Evolutionary conservation across 805 yeast species (phyloP), one percentile per base, ranked within the genome.

Genomic region (Aciculoconidium aculeatum): DNA sequence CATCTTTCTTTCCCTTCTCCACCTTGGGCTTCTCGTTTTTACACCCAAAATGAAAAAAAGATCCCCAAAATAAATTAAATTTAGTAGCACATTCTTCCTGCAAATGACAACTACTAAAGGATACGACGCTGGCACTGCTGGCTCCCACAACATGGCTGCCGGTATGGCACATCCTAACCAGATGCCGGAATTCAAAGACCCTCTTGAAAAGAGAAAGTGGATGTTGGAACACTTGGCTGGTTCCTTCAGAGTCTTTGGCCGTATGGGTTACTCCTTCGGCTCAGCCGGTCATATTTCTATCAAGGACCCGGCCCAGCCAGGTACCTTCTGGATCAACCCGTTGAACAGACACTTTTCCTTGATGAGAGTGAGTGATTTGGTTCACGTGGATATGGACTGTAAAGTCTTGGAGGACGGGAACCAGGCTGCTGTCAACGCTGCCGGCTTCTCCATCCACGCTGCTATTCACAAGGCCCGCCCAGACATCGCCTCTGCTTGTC

Each of bases 291-390:
- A 85, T 51, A 84, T 85, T 34, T 80, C 92, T 6, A 70, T 85
- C 8, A 70, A 92, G 42, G 95, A 85, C 47, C 95, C 95, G 3
- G 75, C 81, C 24, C 75, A 79, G 39, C 80, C 80, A n/a, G 52
- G 65, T 25, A 81, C 90, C 3, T 85, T 85, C 53, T 85, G 95
- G 95, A 82, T 85, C 51, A 85, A 85, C 56, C 95, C 95, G 4
- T 61, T 85, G 39, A 90, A 81, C n/a, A 70, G 67, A 41, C 95
- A 85, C 54, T 85, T 81, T 39, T 59, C 57, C 10, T 39, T 61
- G 26, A 53, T 62, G 25, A 56, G 51, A 25, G 65, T 64, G 10
- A 41, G 51, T 23, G 67, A 62, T 38, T 44, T 62, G 47, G 66
- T 62, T 11, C 68, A 61, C 36, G 52, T 59, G 15, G 61, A 57